Evolutionary conservation across 495 filamentous ascomycete genomes (phyloP), one percentile per base, ranked within the genome.

Genomic region (Xylaria longipes): DNA sequence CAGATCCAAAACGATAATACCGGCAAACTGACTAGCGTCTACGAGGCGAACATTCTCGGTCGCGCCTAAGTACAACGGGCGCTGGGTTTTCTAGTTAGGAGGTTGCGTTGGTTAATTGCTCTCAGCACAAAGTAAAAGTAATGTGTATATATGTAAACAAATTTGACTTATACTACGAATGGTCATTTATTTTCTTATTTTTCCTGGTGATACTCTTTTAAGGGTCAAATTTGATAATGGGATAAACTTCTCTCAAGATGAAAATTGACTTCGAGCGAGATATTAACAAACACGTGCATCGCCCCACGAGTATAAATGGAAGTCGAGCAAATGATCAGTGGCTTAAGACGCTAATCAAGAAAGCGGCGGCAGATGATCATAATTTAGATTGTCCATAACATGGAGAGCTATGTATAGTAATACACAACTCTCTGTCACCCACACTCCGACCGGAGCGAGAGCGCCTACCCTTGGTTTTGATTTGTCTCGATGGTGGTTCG

Each of bases 1-100:
- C 15, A 84, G 82, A 83, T 84, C 58, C 66, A 80, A 67, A 84
- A 84, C 50, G 70, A 76, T 35, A 83, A 83, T 72, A 84, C 82
- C 0, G 82, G 82, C 33, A 84, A 83, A 73, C 39, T 73, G 56
- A 80, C 80, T 1, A 74, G 81, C 61, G 68, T 84, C 15, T 81
- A 82, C 63, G 82, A 84, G 75, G 72, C 71, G 65, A 84, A 83
- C 72, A 83, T 84, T 29, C 60, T 84, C 37, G 80, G 83, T 8
- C 27, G 46, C 33, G 77, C 72, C 58, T 75, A 78, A 41, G 43
- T 48, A 39, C 20, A 3, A 25, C 2, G 0, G 46, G 8, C n/a
- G 46, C 6, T 25, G 22, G 52, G 7, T 17, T 12, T 17, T 12
- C 12, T 9, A 14, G 12, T 29, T 54, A 29, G 4, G 25, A 5